Conservation (phyloP, 441 rosid genomes). For the Corymbia citriodora region DNA sequence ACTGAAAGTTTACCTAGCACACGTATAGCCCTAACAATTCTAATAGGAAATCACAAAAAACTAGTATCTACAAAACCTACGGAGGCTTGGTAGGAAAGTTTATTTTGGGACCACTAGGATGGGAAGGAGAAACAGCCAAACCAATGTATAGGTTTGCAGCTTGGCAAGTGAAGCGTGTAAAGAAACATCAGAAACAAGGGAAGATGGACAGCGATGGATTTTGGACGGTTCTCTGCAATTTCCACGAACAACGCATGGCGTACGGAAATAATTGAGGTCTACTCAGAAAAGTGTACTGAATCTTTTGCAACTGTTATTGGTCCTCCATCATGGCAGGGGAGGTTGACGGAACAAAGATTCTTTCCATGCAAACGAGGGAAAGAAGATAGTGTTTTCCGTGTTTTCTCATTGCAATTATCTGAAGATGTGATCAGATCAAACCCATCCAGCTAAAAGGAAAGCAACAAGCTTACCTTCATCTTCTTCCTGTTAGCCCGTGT, state of each 20-base stretch:
- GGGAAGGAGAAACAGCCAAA: neutral
- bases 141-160: neutral
- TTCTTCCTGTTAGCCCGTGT: slow-evolving; percentile 61
- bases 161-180: neutral
- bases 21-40: neutral
- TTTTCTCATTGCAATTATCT: neutral
- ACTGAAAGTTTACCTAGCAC: neutral
- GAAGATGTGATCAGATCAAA: neutral
- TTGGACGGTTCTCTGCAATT: neutral
- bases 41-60: neutral
- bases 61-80: neutral
- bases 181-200: neutral
- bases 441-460: neutral
- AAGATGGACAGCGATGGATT: neutral
- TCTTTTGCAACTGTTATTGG: neutral
- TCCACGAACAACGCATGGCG: neutral
- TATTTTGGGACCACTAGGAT: neutral
- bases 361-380: neutral
- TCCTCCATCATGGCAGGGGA: neutral
- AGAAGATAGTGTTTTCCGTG: neutral
- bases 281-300: neutral
- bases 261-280: neutral
- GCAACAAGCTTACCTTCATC: slow-evolving; percentile 37
- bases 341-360: neutral
- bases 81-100: neutral